phyloP scores from a whole-genome alignment of 179 eudicot species.

The Vitellaria paradoxa region DNA sequence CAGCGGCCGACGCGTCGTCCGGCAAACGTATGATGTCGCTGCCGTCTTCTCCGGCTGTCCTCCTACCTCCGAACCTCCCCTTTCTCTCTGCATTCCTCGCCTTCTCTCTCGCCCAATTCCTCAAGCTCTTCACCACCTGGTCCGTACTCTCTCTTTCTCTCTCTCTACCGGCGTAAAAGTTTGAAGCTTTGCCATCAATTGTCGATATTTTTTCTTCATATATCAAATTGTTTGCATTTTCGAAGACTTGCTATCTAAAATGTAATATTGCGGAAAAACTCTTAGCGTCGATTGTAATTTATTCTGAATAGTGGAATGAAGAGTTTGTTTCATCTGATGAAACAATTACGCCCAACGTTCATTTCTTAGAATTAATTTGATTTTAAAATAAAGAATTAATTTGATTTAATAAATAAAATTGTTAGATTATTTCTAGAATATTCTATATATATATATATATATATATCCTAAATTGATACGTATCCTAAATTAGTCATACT shows the following conservation, averaged over 20 bases:
- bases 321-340: background rate
- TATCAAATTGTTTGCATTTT: too few relatives aligned
- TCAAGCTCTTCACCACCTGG: conserved; percentile 66
- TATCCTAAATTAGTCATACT: too few relatives aligned
- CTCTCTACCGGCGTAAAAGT: too few relatives aligned
- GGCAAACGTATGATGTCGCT: background rate
- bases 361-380: too few relatives aligned
- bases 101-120: conserved; percentile 53
- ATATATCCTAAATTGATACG: too few relatives aligned
- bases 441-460: too few relatives aligned
- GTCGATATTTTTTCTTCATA: too few relatives aligned
- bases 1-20: conserved; percentile 33
- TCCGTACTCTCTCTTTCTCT: conserved; percentile 22
- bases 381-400: too few relatives aligned
- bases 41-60: conserved; percentile 23
- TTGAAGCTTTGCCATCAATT: background rate
- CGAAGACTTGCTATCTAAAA: background rate
- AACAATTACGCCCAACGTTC: too few relatives aligned
- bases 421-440: too few relatives aligned
- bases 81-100: conserved; percentile 54
- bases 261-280: background rate
- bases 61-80: conserved; percentile 38
- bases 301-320: background rate
- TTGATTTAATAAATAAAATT: too few relatives aligned
- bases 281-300: background rate